Base-by-base conservation (phyloP, 2,329 filamentous ascomycete genomes). In the Leptographium galeiforme region DNA sequence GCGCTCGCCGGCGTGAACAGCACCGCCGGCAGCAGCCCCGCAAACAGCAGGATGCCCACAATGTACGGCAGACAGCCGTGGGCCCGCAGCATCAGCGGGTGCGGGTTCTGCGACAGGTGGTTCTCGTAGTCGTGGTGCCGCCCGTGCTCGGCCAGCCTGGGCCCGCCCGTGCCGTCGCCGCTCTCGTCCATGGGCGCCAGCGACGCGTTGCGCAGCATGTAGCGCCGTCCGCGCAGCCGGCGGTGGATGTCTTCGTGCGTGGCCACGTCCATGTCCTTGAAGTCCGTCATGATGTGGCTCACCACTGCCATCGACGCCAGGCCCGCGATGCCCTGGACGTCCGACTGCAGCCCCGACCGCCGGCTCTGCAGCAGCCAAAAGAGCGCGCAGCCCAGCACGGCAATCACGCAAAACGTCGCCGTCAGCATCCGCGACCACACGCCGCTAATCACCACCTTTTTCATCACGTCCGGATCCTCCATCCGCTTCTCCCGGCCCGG, bases 231-330 rank as follows among this genome's bases (percentile, higher is more conserved):
- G 56, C 81, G 81, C n/a, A 89, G 71, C 59, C 75, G 77, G 50
- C 79, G 72, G 63, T 88, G 84, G 44, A 89, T 87, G 51, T 82
- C 77, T 49, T 79, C 70, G 52, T 83, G 79, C 6, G 74, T 79
- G 8, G 79, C 82, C 1, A 79, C 78, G 62, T 89, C 85, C 67
- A 86, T 78, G 54, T 82, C 82, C 57, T 80, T 81, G 62, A 89
- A 88, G 62, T 89, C 85, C 66, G 81, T 81, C 57, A 88, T 68
- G 63, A 88, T 85, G 59, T 88, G 84, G 57, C 77, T 81, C 56
- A 79, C 78, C 3, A 85, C 84, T 11, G 85, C 84, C 84, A 89
- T 87, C 53, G 84, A 80, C 7, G 85, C 85, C 40, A 88, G 73
- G 2, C 85, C 85, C 2, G 84, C 83, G 51, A 89, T 86, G 7